Evolutionary conservation across 768 basidiomycete species (phyloP), one percentile per base, ranked within the genome.

Genomic region (Xerocomellus intermedius): DNA sequence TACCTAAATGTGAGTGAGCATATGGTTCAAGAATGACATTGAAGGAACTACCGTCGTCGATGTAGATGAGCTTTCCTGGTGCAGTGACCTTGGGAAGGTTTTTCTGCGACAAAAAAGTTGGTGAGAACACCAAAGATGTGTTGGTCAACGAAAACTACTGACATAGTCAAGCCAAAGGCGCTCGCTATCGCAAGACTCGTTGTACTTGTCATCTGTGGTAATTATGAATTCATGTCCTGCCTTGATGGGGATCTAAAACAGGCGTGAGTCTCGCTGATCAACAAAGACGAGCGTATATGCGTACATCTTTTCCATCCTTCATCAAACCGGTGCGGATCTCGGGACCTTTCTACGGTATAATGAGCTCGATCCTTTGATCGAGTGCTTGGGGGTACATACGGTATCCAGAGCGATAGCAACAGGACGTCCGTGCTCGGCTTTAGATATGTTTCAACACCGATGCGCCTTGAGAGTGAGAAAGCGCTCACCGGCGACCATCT

Each of bases 351-450:
- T 95, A 41, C 2, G 5, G 22, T 19, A 59, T 14, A 19, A 47
- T 66, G 38, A 68, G 50, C 21, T 35, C 10, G 8, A 42, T 42
- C n/a, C n/a, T 21, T 30, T 10, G 3, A 35, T 43, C 38, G 50
- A 47, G 53, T 10, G 46, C 33, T 8, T 33, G 41, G 2, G 26
- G 28, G 33, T 32, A 76, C 91, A 60, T 52, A 94, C 93, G 57
- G 97, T 99, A 74, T 99, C 97, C 52, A 99, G 79, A 64, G 97
- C 97, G 66, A 99, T 98, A 42, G 97, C 97, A 47, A 99, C 82
- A 35, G 97, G 96, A 43, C 97, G 91, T 52, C 92, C 94, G 57
- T 72, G 82, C 60, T 79, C 88, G 86, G 66, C 49, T 67, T 46
- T 21, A 38, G 52, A 6, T 0, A 22, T 10, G 24, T 42, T 33